Conservation (phyloP, 2,329 filamentous ascomycete genomes). For the Blastomyces parvus region DNA sequence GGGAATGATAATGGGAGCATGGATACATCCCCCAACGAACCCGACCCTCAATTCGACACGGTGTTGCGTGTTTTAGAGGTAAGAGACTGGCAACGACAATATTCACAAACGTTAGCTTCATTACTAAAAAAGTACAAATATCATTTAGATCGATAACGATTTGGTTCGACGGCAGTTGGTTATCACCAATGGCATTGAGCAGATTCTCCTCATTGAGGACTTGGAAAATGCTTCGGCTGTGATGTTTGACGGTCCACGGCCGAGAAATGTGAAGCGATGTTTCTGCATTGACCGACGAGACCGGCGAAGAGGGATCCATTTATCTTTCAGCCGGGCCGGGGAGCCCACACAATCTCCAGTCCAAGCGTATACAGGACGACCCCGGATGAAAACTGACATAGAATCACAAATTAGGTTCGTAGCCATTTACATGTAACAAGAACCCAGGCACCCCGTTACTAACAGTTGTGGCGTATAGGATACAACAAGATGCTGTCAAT, state of each 20-base stretch:
- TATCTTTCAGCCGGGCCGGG: slow-evolving; percentile 44
- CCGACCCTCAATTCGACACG: slow-evolving; percentile 62
- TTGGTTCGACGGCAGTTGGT: slow-evolving; percentile 72
- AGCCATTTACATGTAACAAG: not conserved
- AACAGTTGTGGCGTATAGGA: slow-evolving; percentile 18
- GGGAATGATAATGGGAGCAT: slow-evolving; percentile 44
- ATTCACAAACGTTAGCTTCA: not conserved
- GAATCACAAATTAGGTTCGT: slow-evolving; percentile 53
- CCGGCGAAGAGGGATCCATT: slow-evolving; percentile 50
- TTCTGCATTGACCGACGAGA: slow-evolving; percentile 55
- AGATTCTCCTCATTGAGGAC: slow-evolving; percentile 65
- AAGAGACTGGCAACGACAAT: slow-evolving; percentile 12
- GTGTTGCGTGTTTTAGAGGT: slow-evolving; percentile 65
- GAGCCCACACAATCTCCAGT: slow-evolving; percentile 46
- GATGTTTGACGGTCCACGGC: slow-evolving; percentile 55
- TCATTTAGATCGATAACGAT: slow-evolving; percentile 60
- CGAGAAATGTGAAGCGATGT: slow-evolving; percentile 63
- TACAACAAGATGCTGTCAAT: slow-evolving; percentile 41
- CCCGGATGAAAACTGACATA: slow-evolving; percentile 73
- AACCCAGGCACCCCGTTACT: not conserved
- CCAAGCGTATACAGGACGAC: slow-evolving; percentile 42
- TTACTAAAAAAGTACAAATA: not conserved
- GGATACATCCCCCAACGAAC: slow-evolving; percentile 60
- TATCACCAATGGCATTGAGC: slow-evolving; percentile 73
- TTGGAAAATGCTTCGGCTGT: slow-evolving; percentile 57